Conservation (phyloP, 257 asterid genomes). For the Coffea eugenioides region DNA sequence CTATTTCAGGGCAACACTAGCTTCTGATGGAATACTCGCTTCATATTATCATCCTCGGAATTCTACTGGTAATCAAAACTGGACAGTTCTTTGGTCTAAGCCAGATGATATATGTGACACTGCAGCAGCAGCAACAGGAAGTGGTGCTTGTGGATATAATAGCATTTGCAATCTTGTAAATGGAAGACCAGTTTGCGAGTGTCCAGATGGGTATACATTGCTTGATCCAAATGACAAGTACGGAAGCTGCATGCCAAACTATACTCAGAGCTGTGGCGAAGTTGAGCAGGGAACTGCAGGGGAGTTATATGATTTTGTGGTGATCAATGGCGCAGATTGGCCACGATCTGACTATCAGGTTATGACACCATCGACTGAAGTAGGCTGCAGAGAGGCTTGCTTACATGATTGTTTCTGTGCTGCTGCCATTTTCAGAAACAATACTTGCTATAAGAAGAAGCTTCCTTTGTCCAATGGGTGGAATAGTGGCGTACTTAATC, state of each 20-base stretch:
- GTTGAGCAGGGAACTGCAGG: constrained; percentile 6
- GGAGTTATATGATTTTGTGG: constrained; percentile 23
- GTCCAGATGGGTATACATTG: constrained; percentile 41
- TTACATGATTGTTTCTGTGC: constrained; percentile 52
- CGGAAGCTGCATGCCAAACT: constrained; percentile 43
- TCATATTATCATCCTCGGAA: constrained; percentile 41
- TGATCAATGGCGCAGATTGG: constrained; percentile 39
- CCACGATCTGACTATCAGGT: constrained; percentile 28
- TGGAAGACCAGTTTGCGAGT: constrained; percentile 42
- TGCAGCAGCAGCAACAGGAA: constrained; percentile 23
- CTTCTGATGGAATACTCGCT: constrained; percentile 50
- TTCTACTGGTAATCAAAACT: constrained; percentile 15
- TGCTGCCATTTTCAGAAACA: constrained; percentile 31
- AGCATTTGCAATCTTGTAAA: constrained; percentile 35
- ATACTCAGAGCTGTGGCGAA: constrained; percentile 34
- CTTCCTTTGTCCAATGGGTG: constrained; percentile 64
- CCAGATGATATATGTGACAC: constrained; percentile 37
- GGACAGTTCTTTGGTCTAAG: constrained; percentile 29
- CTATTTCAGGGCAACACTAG: constrained; percentile 41
- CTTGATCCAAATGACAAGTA: constrained; percentile 36
- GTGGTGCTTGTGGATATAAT: constrained; percentile 70
- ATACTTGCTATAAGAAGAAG: constrained; percentile 71
- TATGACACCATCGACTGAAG: constrained; percentile 10
- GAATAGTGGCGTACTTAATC: constrained; percentile 10
- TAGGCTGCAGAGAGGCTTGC: constrained; percentile 41